phyloP scores from a whole-genome alignment of 75 land plant species.

The Selaginella tamariscina region DNA sequence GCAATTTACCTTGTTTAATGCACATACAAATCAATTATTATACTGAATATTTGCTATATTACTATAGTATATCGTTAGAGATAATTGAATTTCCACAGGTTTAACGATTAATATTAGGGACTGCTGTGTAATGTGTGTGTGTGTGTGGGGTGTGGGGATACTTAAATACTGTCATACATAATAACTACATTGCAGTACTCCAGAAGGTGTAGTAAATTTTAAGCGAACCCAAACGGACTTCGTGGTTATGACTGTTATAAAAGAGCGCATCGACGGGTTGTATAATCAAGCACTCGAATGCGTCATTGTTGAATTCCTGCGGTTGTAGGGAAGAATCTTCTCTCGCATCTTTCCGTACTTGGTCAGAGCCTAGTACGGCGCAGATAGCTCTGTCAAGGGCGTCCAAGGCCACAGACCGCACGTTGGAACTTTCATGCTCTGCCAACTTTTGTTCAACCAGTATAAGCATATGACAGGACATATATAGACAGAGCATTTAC shows the following conservation, averaged over 20 bases:
- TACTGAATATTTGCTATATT: too few relatives aligned
- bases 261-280: slow-evolving; percentile 57
- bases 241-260: slow-evolving; percentile 39
- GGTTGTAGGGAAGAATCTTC: slow-evolving; percentile 19
- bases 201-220: slow-evolving; percentile 80
- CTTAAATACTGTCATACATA: too few relatives aligned
- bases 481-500: not conserved
- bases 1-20: too few relatives aligned
- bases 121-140: too few relatives aligned
- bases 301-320: slow-evolving; percentile 13
- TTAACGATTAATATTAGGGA: too few relatives aligned
- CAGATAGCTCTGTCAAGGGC: slow-evolving; percentile 90
- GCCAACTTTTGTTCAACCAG: too few relatives aligned
- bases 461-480: too few relatives aligned
- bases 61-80: too few relatives aligned
- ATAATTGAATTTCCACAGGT: too few relatives aligned
- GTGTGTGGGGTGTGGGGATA: too few relatives aligned
- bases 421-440: slow-evolving; percentile 48
- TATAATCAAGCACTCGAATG: slow-evolving; percentile 64
- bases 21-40: too few relatives aligned
- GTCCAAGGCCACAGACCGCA: slow-evolving; percentile 70
- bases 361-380: slow-evolving; percentile 66
- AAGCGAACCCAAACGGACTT: slow-evolving; percentile 63
- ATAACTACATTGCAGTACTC: too few relatives aligned
- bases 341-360: slow-evolving; percentile 26